Evolutionary conservation across 768 basidiomycete species (phyloP), one percentile per base, ranked within the genome.

Genomic region (Boletus rex-veris): DNA sequence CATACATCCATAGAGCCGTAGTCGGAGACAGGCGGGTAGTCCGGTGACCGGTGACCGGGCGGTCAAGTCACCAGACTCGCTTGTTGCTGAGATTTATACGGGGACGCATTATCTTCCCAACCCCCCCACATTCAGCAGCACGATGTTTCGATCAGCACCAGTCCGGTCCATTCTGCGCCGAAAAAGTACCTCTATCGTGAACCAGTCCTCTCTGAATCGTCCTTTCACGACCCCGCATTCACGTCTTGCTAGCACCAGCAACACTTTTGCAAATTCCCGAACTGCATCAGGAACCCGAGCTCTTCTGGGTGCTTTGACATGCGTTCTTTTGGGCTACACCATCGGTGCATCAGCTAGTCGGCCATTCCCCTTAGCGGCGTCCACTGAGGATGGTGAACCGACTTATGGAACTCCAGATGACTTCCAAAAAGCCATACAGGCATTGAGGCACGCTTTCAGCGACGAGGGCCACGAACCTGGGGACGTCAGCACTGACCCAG

Each of bases 331-430:
- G 9, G 68, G 68, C 5, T 70, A 62, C 24, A 44, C 60, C 16
- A 33, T 67, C 2, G 68, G 66, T 14, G 54, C 61, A 12, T 55
- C 39, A 1, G 1, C 44, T 7, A 21, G 30, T 48, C n/a, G 31
- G 18, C 44, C 56, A 35, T 59, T 55, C 12, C 53, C 48, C 4
- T 21, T 58, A 1, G 42, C 31, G 39, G 19, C 26, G 40, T 28
- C 50, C 33, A 14, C 39, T 7, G 44, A 31, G 18, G 58, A 55
- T 7, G 49, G 47, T 14, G 35, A 71, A 45, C 68, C 71, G 6
- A 62, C 60, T 15, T 86, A 81, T 58, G 86, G 82, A 12, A 71
- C 80, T 9, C 71, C 74, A 1, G 60, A 73, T 18, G 86, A 87
- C 48, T 82, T 85, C 56, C 57, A 73, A 43, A 60, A 67, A 4